Conservation (phyloP, 257 asterid species). For the Ophiorrhiza pumila region DNA sequence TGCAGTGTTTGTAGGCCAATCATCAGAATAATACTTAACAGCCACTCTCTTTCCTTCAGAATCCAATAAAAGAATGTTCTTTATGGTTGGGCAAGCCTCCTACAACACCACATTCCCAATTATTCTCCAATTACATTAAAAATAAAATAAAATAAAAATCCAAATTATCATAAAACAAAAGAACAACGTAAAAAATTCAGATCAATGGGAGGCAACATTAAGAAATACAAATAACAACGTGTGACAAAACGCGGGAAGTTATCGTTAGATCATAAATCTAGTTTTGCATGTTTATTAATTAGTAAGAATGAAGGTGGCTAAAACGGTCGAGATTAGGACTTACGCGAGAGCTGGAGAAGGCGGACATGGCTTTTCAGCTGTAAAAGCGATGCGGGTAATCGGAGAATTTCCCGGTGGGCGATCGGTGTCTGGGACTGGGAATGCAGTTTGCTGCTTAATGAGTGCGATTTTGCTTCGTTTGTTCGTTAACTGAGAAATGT, state of each 20-base stretch:
- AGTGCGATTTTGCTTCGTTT: neutral
- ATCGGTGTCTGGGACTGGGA: neutral
- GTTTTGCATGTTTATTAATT: neutral
- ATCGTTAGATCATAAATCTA: slow-evolving; percentile 9
- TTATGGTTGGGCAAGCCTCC: slow-evolving; percentile 83
- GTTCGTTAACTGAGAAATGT: neutral
- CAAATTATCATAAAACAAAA: neutral
- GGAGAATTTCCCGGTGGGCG: slow-evolving; percentile 7
- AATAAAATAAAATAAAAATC: neutral
- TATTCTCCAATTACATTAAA: neutral
- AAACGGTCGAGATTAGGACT: neutral
- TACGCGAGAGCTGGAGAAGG: slow-evolving; percentile 20
- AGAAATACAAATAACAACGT: neutral
- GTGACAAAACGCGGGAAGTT: neutral
- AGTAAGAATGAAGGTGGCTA: neutral
- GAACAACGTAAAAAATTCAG: neutral
- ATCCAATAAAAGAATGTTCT: slow-evolving; percentile 88
- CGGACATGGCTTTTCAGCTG: slow-evolving; percentile 15
- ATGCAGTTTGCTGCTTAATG: neutral
- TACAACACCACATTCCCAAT: slow-evolving; percentile 30
- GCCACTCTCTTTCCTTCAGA: slow-evolving; percentile 99
- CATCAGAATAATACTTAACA: slow-evolving; percentile 83
- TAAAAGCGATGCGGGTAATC: neutral
- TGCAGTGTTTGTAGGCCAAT: slow-evolving; percentile 80
- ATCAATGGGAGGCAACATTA: neutral